Evolutionary conservation across 441 rosid species (phyloP).

Genomic region (Croton setiger): DNA sequence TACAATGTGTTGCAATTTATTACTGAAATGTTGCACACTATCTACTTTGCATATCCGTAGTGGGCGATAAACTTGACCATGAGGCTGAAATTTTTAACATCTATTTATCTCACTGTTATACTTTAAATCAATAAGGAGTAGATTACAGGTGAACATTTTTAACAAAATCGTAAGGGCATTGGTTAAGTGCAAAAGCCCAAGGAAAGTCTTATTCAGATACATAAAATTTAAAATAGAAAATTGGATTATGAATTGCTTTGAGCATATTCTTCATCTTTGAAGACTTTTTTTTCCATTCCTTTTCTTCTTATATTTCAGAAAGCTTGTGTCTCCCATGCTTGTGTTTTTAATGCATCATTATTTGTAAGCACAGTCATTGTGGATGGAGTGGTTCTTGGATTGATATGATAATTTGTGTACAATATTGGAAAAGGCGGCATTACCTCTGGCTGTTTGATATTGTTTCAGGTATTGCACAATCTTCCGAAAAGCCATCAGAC

Average conservation of each 20-base stretch:
- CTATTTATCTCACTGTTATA: neutral
- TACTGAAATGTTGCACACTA: neutral
- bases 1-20: slow-evolving; percentile 10
- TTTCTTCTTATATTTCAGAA: neutral
- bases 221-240: neutral
- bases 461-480: slow-evolving; percentile 54
- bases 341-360: neutral
- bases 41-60: neutral
- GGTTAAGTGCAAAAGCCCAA: neutral
- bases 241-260: neutral
- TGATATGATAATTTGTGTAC: neutral
- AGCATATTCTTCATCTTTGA: neutral
- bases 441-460: neutral
- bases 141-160: neutral
- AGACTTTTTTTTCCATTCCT: neutral
- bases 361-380: neutral
- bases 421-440: neutral
- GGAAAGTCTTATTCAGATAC: neutral
- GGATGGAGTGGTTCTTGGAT: neutral
- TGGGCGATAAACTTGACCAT: neutral
- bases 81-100: neutral
- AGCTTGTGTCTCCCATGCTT: neutral
- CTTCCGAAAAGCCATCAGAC: slow-evolving; percentile 80
- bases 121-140: neutral
- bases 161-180: neutral